phyloP scores from a whole-genome alignment of 805 yeast genomes.

The Yamadazyma akitaensis region DNA sequence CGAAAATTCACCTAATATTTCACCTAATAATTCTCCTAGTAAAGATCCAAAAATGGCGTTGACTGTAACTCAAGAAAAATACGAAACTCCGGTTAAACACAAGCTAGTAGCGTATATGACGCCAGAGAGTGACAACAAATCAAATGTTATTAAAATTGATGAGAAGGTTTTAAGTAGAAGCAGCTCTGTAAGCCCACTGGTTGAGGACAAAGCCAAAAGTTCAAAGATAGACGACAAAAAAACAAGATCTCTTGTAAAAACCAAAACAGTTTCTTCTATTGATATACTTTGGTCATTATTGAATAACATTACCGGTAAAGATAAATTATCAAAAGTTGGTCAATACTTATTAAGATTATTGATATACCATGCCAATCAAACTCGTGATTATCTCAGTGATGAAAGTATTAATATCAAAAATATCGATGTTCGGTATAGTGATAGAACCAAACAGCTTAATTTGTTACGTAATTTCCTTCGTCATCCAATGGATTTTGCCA shows the following conservation, averaged over 20 bases:
- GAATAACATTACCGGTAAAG: slow-evolving; percentile 60
- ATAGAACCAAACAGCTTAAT: slow-evolving; percentile 29
- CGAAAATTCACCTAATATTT: slow-evolving; percentile 12
- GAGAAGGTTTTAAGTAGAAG: slow-evolving; percentile 15
- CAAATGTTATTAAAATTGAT: slow-evolving; percentile 4
- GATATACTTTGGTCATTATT: slow-evolving; percentile 53
- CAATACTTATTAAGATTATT: slow-evolving; percentile 58
- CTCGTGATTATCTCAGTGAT: slow-evolving; percentile 34
- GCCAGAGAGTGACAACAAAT: slow-evolving; percentile 11
- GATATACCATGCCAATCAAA: slow-evolving; percentile 42
- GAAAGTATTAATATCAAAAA: slow-evolving; percentile 27
- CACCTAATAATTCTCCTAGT: slow-evolving; percentile 6
- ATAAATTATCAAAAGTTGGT: slow-evolving; percentile 62
- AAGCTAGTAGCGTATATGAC: slow-evolving; percentile 13
- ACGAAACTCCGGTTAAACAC: slow-evolving; percentile 12
- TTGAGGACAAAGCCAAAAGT: not conserved
- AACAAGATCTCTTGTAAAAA: not conserved
- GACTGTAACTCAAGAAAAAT: slow-evolving; percentile 11
- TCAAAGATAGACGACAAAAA: not conserved
- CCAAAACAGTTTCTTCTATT: slow-evolving; percentile 6
- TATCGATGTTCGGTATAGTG: slow-evolving; percentile 31
- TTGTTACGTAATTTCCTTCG: slow-evolving; percentile 32
- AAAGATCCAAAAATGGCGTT: slow-evolving; percentile 15
- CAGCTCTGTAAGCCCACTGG: slow-evolving; percentile 4
- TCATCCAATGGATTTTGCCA: slow-evolving; percentile 36